Evolutionary conservation across 2,329 filamentous ascomycete genomes (phyloP), one percentile per base, ranked within the genome.

Genomic region (Exophiala oligosperma): DNA sequence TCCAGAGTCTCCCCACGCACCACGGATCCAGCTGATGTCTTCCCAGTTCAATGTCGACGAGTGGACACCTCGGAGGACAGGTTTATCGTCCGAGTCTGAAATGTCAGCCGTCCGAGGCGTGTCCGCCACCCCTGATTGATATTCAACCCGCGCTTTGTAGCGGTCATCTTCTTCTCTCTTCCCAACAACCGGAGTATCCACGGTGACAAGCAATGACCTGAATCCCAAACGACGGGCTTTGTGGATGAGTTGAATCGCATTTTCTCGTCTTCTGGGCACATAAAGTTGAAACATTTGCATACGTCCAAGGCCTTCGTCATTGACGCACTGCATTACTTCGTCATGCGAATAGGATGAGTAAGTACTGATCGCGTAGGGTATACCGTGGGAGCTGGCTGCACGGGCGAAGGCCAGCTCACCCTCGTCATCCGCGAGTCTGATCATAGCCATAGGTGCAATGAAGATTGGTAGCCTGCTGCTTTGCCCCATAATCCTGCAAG

Each of bases 151-250:
- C 74, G 75, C 76, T 29, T 78, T 77, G 29, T 81, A 74, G 3
- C 81, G 77, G 64, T 84, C 82, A 60, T 85, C 82, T 2, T 80
- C 81, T 61, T 85, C 82, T 17, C 82, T 79, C 64, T 84, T 79
- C 1, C 77, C 77, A 0, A 80, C 75, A 12, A 81, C 63, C 8
- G 65, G 60, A 12, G 65, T 62, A 55, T 68, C 67, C 5, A 67
- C 57, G 1, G 67, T 68, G 29, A 68, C 57, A n/a, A 68, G 53
- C 8, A 68, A 43, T n/a, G 65, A 66, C 26, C 60, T 62, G 29
- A 47, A 62, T 9, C 57, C 56, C 12, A 55, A 37, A 3, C 56
- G 38, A 2, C 64, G 67, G 5, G 70, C 72, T 49, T 67, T 69
- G 2, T 69, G 74, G 4, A 84, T 73, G 1, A 81, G 71, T 1